Base-by-base conservation (phyloP, 208 protist species). In the Wallacemonas sp. region DNA sequence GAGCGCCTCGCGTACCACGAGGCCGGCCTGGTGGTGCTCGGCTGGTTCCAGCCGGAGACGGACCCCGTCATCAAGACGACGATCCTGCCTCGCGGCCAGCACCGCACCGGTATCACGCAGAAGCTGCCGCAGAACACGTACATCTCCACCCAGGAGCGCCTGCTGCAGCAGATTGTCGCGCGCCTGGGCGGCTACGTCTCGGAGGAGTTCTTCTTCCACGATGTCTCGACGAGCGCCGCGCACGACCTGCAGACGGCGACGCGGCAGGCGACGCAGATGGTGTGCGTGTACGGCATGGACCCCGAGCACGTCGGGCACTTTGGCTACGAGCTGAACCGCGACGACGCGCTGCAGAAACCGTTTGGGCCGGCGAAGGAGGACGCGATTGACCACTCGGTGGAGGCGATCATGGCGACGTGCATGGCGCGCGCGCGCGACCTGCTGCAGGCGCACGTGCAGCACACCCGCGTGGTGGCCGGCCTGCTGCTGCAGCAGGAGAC, bases 131-230 rank as follows among this genome's bases (percentile, higher is more conserved):
- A 91, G 61, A 91, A 78, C 61, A 72, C 75, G 22, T 94, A 84
- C 77, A 92, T 96, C 63, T 84, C 72, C n/a, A 93, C 84, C 12
- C 72, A 94, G 75, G 80, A 82, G 65, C 72, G 84, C 36, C 57
- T 96, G 28, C 66, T 76, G 61, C 72, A 93, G 65, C 61, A 76
- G 54, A 68, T 94, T 14, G 76, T 93, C 2, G 87, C 77, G 41
- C 67, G 45, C 31, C 79, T 99, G 38, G 98, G 96, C 36, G 98
- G 98, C 18, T 92, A 94, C 66, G 95, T 95, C 1, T 85, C 93
- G 3, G 96, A 99, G 87, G 97, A 99, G 72, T 70, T 97, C 57
- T 97, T 98, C 54, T 98, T 97, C 70, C 77, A 96, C 18, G 84
- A 98, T 32, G 72, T 98, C 10, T 98, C 95, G 14, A 96, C 87